phyloP scores from a whole-genome alignment of 1,284 basidiomycete species.

The Ceratobasidium sp. region DNA sequence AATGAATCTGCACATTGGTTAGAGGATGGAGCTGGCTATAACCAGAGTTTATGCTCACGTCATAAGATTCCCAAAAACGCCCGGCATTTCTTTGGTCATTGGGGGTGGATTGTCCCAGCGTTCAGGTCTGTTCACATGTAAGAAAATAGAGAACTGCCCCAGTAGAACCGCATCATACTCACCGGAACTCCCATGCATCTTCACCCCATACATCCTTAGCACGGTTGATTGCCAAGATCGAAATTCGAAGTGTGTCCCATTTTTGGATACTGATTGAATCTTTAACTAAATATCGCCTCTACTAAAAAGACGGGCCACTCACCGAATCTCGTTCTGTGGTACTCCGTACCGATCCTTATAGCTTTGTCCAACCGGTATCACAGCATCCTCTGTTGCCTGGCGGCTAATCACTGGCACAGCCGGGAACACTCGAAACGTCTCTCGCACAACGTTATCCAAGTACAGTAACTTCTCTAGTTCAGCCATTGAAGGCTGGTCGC shows the following conservation, averaged over 20 bases:
- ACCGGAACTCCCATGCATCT: conserved; percentile 47
- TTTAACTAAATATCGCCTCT: background rate
- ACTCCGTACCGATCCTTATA: conserved; percentile 46
- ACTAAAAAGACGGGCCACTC: conserved; percentile 2
- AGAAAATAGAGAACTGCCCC: background rate
- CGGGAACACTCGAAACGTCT: conserved; percentile 41
- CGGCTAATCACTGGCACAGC: conserved; percentile 35
- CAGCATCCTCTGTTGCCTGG: conserved; percentile 40
- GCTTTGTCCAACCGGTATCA: conserved; percentile 45
- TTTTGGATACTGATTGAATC: conserved; percentile 26
- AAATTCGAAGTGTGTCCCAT: conserved; percentile 39
- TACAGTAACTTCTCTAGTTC: conserved; percentile 47
- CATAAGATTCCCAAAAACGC: conserved; percentile 35
- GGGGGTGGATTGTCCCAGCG: conserved; percentile 46
- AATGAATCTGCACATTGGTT: conserved; percentile 1
- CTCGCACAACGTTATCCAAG: conserved; percentile 47
- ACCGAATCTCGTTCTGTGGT: conserved; percentile 44
- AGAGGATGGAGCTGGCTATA: background rate
- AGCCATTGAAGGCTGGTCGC: conserved; percentile 48
- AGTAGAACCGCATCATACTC: background rate
- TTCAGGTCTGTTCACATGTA: conserved; percentile 39
- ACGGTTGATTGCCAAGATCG: conserved; percentile 44
- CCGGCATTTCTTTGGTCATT: conserved; percentile 44
- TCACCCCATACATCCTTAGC: conserved; percentile 47
- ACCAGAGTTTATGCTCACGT: conserved; percentile 27